Evolutionary conservation across 768 basidiomycete species (phyloP), one percentile per base, ranked within the genome.

Genomic region (Collybiopsis confluens): DNA sequence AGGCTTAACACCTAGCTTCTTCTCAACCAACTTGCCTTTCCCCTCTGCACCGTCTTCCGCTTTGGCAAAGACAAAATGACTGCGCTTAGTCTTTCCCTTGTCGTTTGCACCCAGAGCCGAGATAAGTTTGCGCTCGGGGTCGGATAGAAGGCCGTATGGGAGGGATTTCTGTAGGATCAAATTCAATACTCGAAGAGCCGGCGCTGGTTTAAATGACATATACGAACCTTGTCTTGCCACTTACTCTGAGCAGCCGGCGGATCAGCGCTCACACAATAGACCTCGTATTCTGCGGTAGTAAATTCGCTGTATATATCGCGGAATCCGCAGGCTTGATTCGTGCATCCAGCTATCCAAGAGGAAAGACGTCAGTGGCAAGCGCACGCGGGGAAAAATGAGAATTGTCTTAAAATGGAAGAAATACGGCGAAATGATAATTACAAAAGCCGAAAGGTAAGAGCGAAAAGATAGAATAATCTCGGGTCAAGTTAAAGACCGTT

Each of bases 51-150:
- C 21, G 11, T 48, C 47, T 48, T 48, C 47, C 5, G 92, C 93
- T 67, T 90, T 89, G 60, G 83, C 90, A 61, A 98, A 96, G 60
- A 98, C 82, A 68, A 96, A 97, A 68, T 96, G 93, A 59, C 90
- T 93, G 13, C 95, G 83, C 72, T 90, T 91, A 49, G 91, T 92
- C 73, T 83, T 90, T 33, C 86, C 89, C 8, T 85, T 85, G 33
- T 81, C 81, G 0, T 79, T 85, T 13, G 91, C 91, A 15, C 94
- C 95, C 24, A 98, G 77, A 2, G 84, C 88, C 30, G 78, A 77
- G 59, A 98, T 90, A 27, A 98, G 75, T 21, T 75, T 66, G 44
- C 86, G 82, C 65, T 92, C 83, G n/a, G 87, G 91, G 66, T 98
- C 95, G 5, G 91, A 96, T 27, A 98, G 77, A 1, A 97, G 74